Evolutionary conservation across 768 basidiomycete species (phyloP), one percentile per base, ranked within the genome.

Genomic region (Hypholoma fasciculare): DNA sequence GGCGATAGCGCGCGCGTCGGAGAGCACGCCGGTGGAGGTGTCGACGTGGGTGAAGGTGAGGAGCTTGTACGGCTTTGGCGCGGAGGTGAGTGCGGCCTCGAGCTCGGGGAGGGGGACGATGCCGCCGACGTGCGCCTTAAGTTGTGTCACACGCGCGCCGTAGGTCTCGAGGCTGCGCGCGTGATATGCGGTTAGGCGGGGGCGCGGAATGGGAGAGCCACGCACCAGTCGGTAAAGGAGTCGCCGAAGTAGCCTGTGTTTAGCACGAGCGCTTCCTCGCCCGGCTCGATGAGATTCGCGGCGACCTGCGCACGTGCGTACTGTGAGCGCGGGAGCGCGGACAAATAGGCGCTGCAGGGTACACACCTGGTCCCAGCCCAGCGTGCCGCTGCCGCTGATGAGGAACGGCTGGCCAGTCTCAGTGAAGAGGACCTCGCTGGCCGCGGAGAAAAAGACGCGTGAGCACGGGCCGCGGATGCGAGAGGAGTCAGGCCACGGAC

Each of bases 21-120:
- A 94, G 48, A 98, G 81, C 13, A 98, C 97, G 47, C 87, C 94
- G 46, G 91, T 93, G 4, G 89, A 94, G 7, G 93, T 96, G 71
- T 97, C 94, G 55, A 97, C 96, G 67, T 99, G 97, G 1, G 97
- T 98, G 67, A 99, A 85, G 5, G 94, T 94, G 63, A 98, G 74
- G 53, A 95, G 65, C 72, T 96, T 96, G 82, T 92, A 97, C 65
- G 85, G 86, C 72, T 91, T 91, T 59, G 81, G 23, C 11, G 40
- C 52, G 42, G 53, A 75, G 72, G 82, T 81, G 34, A 98, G 82
- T 0, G 90, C 91, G 2, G 78, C 70, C 63, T 87, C 86, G 38
- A 96, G 72, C 26, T 85, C 83, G 2, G 79, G 70, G 34, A 79
- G 71, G 43, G 80, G 74, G 17, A 94, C 90, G 3, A 85, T 81